Conservation (phyloP, 805 yeast species). For the Lachancea dasiensis region DNA sequence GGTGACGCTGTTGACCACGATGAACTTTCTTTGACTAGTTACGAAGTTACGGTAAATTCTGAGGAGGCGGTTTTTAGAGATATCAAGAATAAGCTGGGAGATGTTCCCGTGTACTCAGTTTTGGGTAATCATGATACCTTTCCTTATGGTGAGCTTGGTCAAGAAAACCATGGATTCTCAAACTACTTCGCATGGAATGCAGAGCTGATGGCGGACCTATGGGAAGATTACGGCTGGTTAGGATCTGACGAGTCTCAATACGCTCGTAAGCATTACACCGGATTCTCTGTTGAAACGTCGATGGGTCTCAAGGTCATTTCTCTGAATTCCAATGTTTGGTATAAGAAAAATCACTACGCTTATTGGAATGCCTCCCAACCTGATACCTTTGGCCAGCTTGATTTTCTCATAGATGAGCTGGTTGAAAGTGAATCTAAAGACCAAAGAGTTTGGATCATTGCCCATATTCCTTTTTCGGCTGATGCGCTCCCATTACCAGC, state of each 20-base stretch:
- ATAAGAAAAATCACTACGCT: conserved; percentile 55
- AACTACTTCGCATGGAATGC: conserved; percentile 43
- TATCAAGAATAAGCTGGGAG: conserved; percentile 44
- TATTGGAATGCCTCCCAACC: conserved; percentile 46
- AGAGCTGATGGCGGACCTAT: conserved; percentile 43
- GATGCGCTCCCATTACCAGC: conserved; percentile 61
- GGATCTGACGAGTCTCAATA: conserved; percentile 30
- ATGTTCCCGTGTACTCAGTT: conserved; percentile 54
- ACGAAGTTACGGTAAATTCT: conserved; percentile 45
- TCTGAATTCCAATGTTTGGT: conserved; percentile 63
- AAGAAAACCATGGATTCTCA: conserved; percentile 39
- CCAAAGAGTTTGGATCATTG: conserved; percentile 67
- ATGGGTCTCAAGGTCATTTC: conserved; percentile 56
- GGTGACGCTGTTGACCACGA: conserved; percentile 74
- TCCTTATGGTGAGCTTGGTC: conserved; percentile 68
- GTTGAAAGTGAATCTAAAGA: conserved; percentile 50
- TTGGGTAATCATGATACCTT: conserved; percentile 69
- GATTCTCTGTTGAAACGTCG: conserved; percentile 50
- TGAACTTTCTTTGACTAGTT: conserved; percentile 42
- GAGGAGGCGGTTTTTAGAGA: conserved; percentile 48
- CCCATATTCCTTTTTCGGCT: conserved; percentile 59
- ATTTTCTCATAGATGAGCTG: conserved; percentile 56
- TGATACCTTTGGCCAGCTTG: conserved; percentile 58
- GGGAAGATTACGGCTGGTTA: conserved; percentile 45
- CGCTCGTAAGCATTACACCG: conserved; percentile 50